A percentile compares a stretch with the other conserved stretches of the same genome.
These are phyloP conservation scores for Batkoa obscura DNA, from an alignment of 371 early-diverging fungal species.

Conservation along the genomic window DNA sequence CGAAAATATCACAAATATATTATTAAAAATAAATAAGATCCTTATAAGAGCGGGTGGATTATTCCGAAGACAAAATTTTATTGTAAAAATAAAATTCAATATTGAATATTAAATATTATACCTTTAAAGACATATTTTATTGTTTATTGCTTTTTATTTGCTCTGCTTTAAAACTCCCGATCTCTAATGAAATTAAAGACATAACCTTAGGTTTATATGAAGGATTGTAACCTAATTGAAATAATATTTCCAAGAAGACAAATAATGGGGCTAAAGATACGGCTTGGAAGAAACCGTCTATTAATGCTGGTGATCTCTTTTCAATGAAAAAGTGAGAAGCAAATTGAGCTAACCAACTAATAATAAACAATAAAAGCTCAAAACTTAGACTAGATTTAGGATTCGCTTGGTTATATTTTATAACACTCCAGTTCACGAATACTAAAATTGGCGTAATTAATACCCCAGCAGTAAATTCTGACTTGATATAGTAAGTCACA, in stretches of 20 bases:
- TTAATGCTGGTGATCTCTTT: slow-evolving; percentile 69
- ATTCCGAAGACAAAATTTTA: too few species aligned
- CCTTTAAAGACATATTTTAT: too few species aligned
- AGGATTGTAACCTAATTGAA: slow-evolving; percentile 38
- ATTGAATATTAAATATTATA: too few species aligned
- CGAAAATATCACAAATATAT: too few species aligned
- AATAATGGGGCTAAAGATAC: slow-evolving; percentile 86
- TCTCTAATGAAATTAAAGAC: too few species aligned
- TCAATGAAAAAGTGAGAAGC: slow-evolving; percentile 72
- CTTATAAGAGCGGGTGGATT: too few species aligned
- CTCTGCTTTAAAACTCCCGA: too few species aligned
- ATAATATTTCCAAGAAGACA: slow-evolving; percentile 78
- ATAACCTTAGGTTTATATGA: too few species aligned
- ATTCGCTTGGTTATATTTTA: slow-evolving; percentile 18
- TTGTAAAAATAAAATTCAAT: too few species aligned
- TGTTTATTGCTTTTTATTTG: too few species aligned
- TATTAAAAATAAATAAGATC: too few species aligned
- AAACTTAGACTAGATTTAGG: slow-evolving; percentile 12
- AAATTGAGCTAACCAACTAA: slow-evolving; percentile 78
- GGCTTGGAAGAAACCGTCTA: slow-evolving; percentile 77
- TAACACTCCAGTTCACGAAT: slow-evolving; percentile 13
- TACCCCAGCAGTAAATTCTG: slow-evolving; percentile 62
- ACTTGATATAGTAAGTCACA: slow-evolving; percentile 48
- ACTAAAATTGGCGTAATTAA: slow-evolving; percentile 39
- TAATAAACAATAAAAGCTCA: slow-evolving; percentile 35